Evolutionary conservation across 2,329 filamentous ascomycete species (phyloP).

Genomic region (Podosphaera fusca): DNA sequence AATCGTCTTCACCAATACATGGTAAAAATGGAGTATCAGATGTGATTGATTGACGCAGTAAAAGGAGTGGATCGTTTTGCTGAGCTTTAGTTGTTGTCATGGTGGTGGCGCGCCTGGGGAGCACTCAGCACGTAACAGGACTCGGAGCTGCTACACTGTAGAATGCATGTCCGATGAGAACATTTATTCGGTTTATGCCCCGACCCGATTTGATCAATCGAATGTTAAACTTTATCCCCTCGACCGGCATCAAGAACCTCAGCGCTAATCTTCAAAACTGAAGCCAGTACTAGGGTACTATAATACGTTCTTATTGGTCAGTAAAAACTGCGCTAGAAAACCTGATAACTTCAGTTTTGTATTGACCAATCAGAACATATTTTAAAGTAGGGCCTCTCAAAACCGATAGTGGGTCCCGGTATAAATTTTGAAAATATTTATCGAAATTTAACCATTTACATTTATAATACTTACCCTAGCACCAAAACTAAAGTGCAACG

Average conservation of each 20-base stretch:
- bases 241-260: neutral
- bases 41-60: constrained; percentile 65
- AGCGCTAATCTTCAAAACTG: neutral
- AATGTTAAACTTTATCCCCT: neutral
- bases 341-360: too few relatives aligned
- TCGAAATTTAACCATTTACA: too few relatives aligned
- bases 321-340: too few relatives aligned
- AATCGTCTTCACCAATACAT: constrained; percentile 43
- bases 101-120: constrained; percentile 4
- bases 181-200: neutral
- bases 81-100: constrained; percentile 33
- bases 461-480: too few relatives aligned
- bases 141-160: neutral
- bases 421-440: too few relatives aligned
- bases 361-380: too few relatives aligned
- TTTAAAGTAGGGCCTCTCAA: too few relatives aligned
- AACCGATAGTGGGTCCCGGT: too few relatives aligned
- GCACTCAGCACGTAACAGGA: neutral
- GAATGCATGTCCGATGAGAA: neutral
- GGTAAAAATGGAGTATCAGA: constrained; percentile 46
- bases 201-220: neutral
- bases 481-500: too few relatives aligned
- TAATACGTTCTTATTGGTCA: too few relatives aligned
- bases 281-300: neutral
- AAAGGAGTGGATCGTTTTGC: constrained; percentile 50